Evolutionary conservation across 768 basidiomycete species (phyloP), one percentile per base, ranked within the genome.

Genomic region (Kwoniella sp.): DNA sequence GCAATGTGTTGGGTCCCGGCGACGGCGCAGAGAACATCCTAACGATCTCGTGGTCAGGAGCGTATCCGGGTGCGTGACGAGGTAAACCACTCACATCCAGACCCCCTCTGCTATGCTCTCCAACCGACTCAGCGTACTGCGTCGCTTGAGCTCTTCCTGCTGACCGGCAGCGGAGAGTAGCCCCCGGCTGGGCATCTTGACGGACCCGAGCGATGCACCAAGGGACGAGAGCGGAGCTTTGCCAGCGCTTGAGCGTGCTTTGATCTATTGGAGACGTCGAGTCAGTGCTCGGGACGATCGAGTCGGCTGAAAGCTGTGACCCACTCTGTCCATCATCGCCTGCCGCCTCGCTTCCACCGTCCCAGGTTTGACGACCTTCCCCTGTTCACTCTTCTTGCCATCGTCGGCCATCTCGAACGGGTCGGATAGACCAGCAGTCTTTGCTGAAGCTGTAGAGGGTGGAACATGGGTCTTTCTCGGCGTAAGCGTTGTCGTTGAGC

Each of bases 31-130:
- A 69, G 49, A 73, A 73, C 51, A 73, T 61, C 69, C 69, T 71
- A 25, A n/a, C n/a, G n/a, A n/a, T n/a, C n/a, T n/a, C n/a, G n/a
- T n/a, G n/a, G n/a, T n/a, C n/a, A n/a, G n/a, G 1, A 25, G 5
- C 47, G 11, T 5, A 40, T 4, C 27, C 48, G 7, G 5, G 5
- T 15, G n/a, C 32, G n/a, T 33, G n/a, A n/a, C n/a, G n/a, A n/a
- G n/a, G n/a, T n/a, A 9, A 27, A n/a, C 1, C 5, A 62, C 70
- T 57, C 44, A 71, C 73, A 76, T 73, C 73, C 72, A 76, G 0
- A 74, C 70, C 9, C 54, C 67, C 55, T 76, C 75, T 0, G 75
- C 75, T 17, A 76, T 65, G 12, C 62, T 51, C 40, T 70, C 69
- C 10, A 74, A 56, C 6, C 75, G 53, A 53, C 69, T 71, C 15